Evolutionary conservation across 1,284 basidiomycete genomes (phyloP).

Genomic region (Inonotus obliquus): DNA sequence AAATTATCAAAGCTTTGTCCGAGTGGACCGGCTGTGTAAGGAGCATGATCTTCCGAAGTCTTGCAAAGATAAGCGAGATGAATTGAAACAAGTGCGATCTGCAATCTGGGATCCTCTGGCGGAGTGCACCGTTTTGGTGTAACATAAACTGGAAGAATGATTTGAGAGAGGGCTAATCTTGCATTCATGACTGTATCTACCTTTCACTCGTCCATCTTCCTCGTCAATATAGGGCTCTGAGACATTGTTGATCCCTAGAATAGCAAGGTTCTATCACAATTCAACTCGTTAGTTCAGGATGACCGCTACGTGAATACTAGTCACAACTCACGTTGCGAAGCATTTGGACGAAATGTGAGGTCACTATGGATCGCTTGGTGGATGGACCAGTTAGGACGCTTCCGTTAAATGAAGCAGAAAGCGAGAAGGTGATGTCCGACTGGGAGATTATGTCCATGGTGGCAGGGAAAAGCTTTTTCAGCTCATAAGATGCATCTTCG

Average conservation of each 20-base stretch:
- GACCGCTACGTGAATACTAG: conserved; percentile 1
- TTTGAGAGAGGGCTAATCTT: background rate
- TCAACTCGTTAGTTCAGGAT: conserved; percentile 1
- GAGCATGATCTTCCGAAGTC: background rate
- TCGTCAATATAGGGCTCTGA: conserved; percentile 45
- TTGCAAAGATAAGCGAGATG: conserved; percentile 17
- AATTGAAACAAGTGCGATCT: conserved; percentile 16
- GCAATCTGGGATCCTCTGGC: background rate
- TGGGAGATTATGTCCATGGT: conserved; percentile 47
- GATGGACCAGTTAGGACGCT: conserved; percentile 33
- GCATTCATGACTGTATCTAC: conserved; percentile 27
- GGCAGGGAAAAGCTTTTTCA: conserved; percentile 40
- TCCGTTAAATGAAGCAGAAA: conserved; percentile 50
- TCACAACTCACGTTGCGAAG: conserved; percentile 42
- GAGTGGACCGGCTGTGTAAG: conserved; percentile 5
- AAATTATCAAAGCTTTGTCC: conserved; percentile 50
- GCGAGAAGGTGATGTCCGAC: conserved; percentile 45
- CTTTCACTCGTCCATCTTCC: conserved; percentile 39
- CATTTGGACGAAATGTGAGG: conserved; percentile 44
- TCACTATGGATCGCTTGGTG: conserved; percentile 46
- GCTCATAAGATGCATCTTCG: conserved; percentile 18
- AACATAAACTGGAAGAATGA: conserved; percentile 37
- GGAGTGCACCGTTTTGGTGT: conserved; percentile 38
- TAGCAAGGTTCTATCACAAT: conserved; percentile 45
- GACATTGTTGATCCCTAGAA: conserved; percentile 51